These are phyloP conservation scores for Rhizopus microsporus DNA, from an alignment of 371 early-diverging fungal species.

Conservation along the genomic window DNA sequence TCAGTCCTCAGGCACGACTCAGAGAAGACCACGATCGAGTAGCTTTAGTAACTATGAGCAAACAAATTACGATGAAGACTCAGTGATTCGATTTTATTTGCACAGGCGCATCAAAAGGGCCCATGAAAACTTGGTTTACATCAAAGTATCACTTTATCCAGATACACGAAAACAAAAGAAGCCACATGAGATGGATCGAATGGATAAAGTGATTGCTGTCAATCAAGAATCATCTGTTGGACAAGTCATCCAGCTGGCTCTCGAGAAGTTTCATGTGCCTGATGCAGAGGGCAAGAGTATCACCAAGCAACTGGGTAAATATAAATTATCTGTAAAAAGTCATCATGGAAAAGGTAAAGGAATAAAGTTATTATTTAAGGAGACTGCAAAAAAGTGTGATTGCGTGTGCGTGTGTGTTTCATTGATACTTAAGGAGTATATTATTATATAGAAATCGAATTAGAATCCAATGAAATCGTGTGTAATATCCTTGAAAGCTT, in stretches of 20 bases:
- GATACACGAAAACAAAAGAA: conserved; percentile 23
- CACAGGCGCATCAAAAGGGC: conserved; percentile 46
- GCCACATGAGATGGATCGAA: conserved; percentile 38
- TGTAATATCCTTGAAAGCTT: conserved; percentile 27
- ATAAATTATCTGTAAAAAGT: conserved; percentile 41
- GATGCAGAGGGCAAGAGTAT: conserved; percentile 39
- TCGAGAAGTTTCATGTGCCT: conserved; percentile 50
- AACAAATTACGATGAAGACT: conserved; percentile 44
- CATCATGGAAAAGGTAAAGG: conserved; percentile 31
- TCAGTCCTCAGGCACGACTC: conserved; percentile 6
- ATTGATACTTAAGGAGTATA: not conserved
- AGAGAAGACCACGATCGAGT: conserved; percentile 38
- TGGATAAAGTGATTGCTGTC: conserved; percentile 54
- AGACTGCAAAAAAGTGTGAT: not conserved
- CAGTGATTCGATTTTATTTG: conserved; percentile 46
- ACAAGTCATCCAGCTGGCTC: conserved; percentile 40
- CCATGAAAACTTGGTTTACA: conserved; percentile 41
- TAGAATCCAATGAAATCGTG: conserved; percentile 41
- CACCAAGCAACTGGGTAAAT: conserved; percentile 28
- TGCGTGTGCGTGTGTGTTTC: too few species aligned
- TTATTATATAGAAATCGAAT: conserved; percentile 30
- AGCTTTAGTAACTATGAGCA: conserved; percentile 49
- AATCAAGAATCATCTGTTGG: conserved; percentile 36
- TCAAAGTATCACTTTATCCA: conserved; percentile 47
- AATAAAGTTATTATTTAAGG: conserved; percentile 1